Evolutionary conservation across 129 eudicot genomes (phyloP).

Genomic region (Centrapalus pauciflorus): DNA sequence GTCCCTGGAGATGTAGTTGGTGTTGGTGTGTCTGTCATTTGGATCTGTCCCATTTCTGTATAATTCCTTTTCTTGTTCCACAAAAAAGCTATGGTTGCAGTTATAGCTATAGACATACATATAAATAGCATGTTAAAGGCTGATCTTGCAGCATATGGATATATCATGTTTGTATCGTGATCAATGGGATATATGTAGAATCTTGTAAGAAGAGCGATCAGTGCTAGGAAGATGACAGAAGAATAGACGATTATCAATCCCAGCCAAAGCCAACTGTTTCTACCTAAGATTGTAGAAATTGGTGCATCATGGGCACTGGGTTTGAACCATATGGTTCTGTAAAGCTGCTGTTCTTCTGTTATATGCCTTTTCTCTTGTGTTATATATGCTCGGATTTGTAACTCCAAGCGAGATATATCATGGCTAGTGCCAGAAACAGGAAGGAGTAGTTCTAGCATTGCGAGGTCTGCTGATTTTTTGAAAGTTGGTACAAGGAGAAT

Average conservation of each 20-base stretch:
- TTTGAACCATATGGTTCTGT: conserved; percentile 41
- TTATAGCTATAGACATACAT: conserved; percentile 35
- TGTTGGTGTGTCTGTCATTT: conserved; percentile 28
- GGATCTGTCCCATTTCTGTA: conserved; percentile 31
- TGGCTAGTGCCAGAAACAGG: conserved; percentile 33
- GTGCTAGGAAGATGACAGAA: conserved; percentile 20
- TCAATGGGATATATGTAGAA: conserved; percentile 39
- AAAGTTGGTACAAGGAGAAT: conserved; percentile 40
- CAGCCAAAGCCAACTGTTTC: conserved; percentile 41
- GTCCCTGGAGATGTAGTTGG: conserved; percentile 43
- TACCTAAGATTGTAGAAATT: conserved; percentile 36
- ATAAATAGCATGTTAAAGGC: conserved; percentile 28
- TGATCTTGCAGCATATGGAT: conserved; percentile 27
- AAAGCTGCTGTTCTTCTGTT: conserved; percentile 25
- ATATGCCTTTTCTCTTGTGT: conserved; percentile 36
- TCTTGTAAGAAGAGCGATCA: conserved; percentile 25
- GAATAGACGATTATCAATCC: conserved; percentile 33
- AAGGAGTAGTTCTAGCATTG: conserved; percentile 47
- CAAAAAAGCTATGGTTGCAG: conserved; percentile 33
- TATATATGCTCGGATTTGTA: conserved; percentile 49
- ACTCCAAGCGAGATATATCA: conserved; percentile 29
- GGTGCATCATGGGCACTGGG: conserved; percentile 39
- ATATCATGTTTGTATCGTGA: conserved; percentile 33
- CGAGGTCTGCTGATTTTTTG: conserved; percentile 46
- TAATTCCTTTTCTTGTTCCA: conserved; percentile 50